phyloP scores from a whole-genome alignment of 768 basidiomycete species.

The Mycena sanguinolenta region DNA sequence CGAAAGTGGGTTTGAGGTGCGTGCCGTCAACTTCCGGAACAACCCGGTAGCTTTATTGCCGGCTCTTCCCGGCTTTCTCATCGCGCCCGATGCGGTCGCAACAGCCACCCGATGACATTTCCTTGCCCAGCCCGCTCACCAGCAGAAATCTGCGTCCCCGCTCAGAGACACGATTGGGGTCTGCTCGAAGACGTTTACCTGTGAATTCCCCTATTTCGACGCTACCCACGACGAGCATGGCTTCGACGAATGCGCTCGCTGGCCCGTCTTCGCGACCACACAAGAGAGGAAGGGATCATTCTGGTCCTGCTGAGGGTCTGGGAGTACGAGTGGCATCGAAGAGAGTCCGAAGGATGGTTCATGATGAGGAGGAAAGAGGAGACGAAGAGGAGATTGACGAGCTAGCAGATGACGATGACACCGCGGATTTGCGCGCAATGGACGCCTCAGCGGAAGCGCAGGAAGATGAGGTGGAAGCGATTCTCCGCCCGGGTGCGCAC shows the following conservation, averaged over 20 bases:
- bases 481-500: conserved; percentile 28
- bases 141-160: conserved; percentile 24
- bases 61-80: conserved; percentile 1
- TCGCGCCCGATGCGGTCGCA: not conserved
- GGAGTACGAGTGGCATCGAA: not conserved
- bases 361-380: not conserved
- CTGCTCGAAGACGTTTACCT: too few species aligned
- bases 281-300: conserved; percentile 5
- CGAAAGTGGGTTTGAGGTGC: too few species aligned
- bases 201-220: too few species aligned
- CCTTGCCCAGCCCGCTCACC: conserved; percentile 27
- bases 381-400: conserved; percentile 25
- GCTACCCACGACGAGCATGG: too few species aligned
- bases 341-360: not conserved
- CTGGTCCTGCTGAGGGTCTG: not conserved
- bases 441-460: not conserved
- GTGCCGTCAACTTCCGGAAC: too few species aligned
- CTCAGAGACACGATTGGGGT: conserved; percentile 19
- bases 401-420: conserved; percentile 1
- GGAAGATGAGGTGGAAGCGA: conserved; percentile 10
- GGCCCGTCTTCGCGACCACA: conserved; percentile 11
- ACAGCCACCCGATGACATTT: conserved; percentile 14
- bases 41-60: not conserved
- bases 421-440: not conserved
- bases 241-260: not conserved